Percentiles rank a stretch among this genome's conserved stretches.
These are phyloP conservation scores for Eutrema heterophyllum DNA, from an alignment of 345 rosid genomes.

Conservation along the genomic window DNA sequence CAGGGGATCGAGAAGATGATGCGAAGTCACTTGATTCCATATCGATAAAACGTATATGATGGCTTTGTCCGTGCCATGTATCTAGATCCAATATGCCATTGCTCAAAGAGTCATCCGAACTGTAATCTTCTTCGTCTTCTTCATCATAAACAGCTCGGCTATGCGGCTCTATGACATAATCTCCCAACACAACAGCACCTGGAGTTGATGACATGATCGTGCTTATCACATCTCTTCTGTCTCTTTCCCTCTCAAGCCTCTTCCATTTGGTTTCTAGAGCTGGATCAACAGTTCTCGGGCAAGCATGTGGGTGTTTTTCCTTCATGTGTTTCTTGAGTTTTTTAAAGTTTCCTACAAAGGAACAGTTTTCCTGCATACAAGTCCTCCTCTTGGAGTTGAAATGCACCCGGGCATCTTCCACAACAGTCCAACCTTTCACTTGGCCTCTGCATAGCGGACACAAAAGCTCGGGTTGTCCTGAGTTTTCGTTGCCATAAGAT, in stretches of 20 bases:
- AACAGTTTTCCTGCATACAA: slow-evolving; percentile 78
- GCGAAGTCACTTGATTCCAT: slow-evolving; percentile 41
- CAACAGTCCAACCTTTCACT: slow-evolving; percentile 93
- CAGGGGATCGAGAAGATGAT: slow-evolving; percentile 33
- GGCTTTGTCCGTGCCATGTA: slow-evolving; percentile 32
- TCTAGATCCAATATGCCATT: slow-evolving; percentile 40
- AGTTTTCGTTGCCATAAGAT: slow-evolving; percentile 49
- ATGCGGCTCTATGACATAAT: slow-evolving; percentile 79
- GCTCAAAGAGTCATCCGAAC: slow-evolving; percentile 52
- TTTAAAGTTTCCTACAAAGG: slow-evolving; percentile 55
- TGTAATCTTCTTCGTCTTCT: slow-evolving; percentile 44
- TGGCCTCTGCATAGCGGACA: slow-evolving; percentile 90
- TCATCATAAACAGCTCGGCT: slow-evolving; percentile 34
- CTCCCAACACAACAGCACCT: slow-evolving; percentile 77
- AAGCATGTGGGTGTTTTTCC: slow-evolving; percentile 68
- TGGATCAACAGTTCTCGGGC: slow-evolving; percentile 78
- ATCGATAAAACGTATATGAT: slow-evolving; percentile 38
- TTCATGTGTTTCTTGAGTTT: slow-evolving; percentile 77
- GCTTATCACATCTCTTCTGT: slow-evolving; percentile 65
- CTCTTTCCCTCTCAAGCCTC: slow-evolving; percentile 63
- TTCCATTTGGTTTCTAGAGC: slow-evolving; percentile 69
- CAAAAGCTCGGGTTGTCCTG: slow-evolving; percentile 58
- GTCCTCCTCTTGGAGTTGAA: slow-evolving; percentile 60
- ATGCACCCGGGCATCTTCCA: slow-evolving; percentile 61
- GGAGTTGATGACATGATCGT: slow-evolving; percentile 70